These are phyloP conservation scores for Hygrophorus pudorinus DNA, from an alignment of 768 basidiomycete species.

Conservation along the genomic window DNA sequence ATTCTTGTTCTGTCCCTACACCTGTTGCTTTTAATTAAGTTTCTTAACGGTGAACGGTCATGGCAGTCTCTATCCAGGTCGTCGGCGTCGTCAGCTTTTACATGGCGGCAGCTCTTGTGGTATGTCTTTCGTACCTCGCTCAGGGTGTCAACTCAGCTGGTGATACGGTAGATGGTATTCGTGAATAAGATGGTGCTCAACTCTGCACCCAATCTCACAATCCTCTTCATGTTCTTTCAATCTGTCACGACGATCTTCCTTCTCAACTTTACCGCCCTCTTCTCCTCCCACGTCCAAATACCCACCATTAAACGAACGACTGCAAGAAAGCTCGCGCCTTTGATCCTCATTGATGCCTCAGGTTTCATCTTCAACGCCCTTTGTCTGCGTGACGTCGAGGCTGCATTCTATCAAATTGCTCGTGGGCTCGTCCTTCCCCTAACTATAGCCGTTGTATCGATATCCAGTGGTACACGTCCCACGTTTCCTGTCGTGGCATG, in stretches of 20 bases:
- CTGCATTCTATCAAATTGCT: constrained; percentile 73
- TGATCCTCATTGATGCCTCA: constrained; percentile 27
- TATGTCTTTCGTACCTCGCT: constrained; percentile 23
- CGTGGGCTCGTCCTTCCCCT: constrained; percentile 72
- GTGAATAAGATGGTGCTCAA: constrained; percentile 33
- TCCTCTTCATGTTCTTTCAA: constrained; percentile 22
- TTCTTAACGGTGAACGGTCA: constrained; percentile 1
- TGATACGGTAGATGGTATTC: constrained; percentile 50
- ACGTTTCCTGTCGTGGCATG: constrained; percentile 49
- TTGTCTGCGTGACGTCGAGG: constrained; percentile 45
- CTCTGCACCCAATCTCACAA: constrained; percentile 21
- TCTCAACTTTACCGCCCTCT: constrained; percentile 14
- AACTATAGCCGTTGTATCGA: constrained; percentile 61
- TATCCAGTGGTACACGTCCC: constrained; percentile 50
- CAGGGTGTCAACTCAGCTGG: not conserved
- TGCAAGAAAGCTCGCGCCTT: constrained; percentile 14
- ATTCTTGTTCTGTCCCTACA: too few relatives aligned
- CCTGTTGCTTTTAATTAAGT: too few relatives aligned
- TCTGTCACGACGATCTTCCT: constrained; percentile 20
- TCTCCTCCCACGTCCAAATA: constrained; percentile 17
- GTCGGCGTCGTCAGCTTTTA: constrained; percentile 47
- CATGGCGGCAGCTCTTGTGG: constrained; percentile 58
- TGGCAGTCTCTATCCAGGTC: constrained; percentile 13
- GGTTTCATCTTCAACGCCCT: constrained; percentile 22
- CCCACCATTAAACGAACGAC: constrained; percentile 13